phyloP scores from a whole-genome alignment of 768 basidiomycete species.

The Termitomyces titanicus region DNA sequence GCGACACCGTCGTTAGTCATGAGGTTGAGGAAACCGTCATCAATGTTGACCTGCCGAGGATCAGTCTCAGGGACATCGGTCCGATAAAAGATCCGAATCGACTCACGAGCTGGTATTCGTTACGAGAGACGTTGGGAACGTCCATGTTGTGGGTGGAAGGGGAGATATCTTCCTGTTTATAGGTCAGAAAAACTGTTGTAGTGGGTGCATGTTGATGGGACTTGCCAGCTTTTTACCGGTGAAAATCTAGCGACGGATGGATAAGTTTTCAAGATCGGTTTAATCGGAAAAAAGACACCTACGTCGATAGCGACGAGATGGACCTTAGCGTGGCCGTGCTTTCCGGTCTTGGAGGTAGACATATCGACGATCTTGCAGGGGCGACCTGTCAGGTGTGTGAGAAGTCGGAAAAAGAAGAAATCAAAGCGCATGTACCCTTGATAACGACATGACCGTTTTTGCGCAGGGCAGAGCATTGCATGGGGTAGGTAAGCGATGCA shows the following conservation, averaged over 20 bases:
- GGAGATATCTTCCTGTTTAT: slow-evolving; percentile 79
- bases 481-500: slow-evolving; percentile 78
- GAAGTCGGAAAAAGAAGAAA: neutral
- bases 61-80: slow-evolving; percentile 7
- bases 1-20: slow-evolving; percentile 74
- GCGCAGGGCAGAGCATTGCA: slow-evolving; percentile 96
- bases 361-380: slow-evolving; percentile 99
- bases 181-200: neutral
- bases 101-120: slow-evolving; percentile 86
- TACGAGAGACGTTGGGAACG: slow-evolving; percentile 88
- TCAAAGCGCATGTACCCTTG: slow-evolving; percentile 52
- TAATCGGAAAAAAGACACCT: slow-evolving; percentile 29
- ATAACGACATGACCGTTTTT: slow-evolving; percentile 95
- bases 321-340: slow-evolving; percentile 99
- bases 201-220: slow-evolving; percentile 18
- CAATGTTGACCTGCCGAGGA: slow-evolving; percentile 67
- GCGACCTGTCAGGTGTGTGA: slow-evolving; percentile 45
- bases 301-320: slow-evolving; percentile 97
- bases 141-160: slow-evolving; percentile 99
- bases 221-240: slow-evolving; percentile 93
- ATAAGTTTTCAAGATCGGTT: slow-evolving; percentile 9
- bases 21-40: slow-evolving; percentile 94
- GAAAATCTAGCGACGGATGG: slow-evolving; percentile 70
- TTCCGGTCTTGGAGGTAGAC: slow-evolving; percentile 99
- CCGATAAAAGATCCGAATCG: neutral